Evolutionary conservation across 805 yeast species (phyloP).

Genomic region (Yamadazyma endophytica): DNA sequence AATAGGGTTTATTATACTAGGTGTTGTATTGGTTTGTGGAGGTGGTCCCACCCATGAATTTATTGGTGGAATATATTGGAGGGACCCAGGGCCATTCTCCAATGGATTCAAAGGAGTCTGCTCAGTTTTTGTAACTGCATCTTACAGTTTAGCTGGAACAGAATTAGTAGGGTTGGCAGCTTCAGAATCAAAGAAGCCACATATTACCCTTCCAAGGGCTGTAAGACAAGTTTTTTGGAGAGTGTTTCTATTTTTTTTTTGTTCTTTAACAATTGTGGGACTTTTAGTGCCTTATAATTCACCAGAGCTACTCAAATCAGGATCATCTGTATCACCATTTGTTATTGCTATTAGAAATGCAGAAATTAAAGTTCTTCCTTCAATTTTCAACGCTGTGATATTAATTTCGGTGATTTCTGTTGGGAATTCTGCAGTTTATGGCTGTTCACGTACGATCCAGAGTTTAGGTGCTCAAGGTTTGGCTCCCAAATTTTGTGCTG

Average conservation of each 20-base stretch:
- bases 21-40: slow-evolving; percentile 33
- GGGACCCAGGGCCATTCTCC: slow-evolving; percentile 29
- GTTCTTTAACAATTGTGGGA: slow-evolving; percentile 30
- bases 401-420: slow-evolving; percentile 70
- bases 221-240: slow-evolving; percentile 43
- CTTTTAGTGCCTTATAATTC: slow-evolving; percentile 49
- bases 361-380: slow-evolving; percentile 63
- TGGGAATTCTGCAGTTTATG: slow-evolving; percentile 71
- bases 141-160: slow-evolving; percentile 33
- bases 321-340: slow-evolving; percentile 66
- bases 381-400: slow-evolving; percentile 71
- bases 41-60: slow-evolving; percentile 36
- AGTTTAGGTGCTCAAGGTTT: slow-evolving; percentile 68
- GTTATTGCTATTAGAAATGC: slow-evolving; percentile 65
- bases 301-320: slow-evolving; percentile 37
- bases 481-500: slow-evolving; percentile 48
- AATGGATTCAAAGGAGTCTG: slow-evolving; percentile 37
- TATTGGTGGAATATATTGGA: slow-evolving; percentile 30
- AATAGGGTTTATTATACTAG: slow-evolving; percentile 33
- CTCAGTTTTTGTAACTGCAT: slow-evolving; percentile 34
- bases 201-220: slow-evolving; percentile 37
- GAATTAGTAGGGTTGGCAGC: slow-evolving; percentile 37
- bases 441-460: slow-evolving; percentile 67
- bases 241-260: slow-evolving; percentile 35
- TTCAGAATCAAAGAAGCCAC: slow-evolving; percentile 37